A percentile compares a stretch with the other conserved stretches of the same genome.
These are phyloP conservation scores for Paramecium sonneborni DNA, from an alignment of 73 alveolate species.

Conservation along the genomic window DNA sequence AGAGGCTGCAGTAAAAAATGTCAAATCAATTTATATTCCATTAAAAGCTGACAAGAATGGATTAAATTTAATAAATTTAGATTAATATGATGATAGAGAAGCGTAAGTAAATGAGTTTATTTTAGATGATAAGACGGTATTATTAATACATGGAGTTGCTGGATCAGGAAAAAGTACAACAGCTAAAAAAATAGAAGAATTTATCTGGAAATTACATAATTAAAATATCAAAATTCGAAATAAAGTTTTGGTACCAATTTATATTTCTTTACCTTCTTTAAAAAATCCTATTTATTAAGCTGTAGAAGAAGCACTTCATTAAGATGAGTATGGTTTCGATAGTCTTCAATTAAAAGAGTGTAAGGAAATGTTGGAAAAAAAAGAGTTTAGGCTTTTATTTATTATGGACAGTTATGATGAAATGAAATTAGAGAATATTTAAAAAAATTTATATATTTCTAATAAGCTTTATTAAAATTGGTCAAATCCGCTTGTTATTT, in stretches of 20 bases:
- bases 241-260: neutral
- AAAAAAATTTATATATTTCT: neutral
- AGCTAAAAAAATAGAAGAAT: neutral
- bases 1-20: neutral
- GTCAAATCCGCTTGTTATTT: neutral
- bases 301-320: neutral
- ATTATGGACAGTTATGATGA: slow-evolving; percentile 7
- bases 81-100: neutral
- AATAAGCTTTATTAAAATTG: neutral
- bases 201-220: neutral
- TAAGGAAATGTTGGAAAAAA: neutral
- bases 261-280: neutral
- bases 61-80: neutral
- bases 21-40: neutral
- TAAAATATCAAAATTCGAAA: neutral
- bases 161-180: slow-evolving; percentile 45
- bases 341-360: neutral
- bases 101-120: neutral
- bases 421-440: neutral
- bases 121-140: neutral
- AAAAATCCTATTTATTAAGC: neutral
- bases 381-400: neutral
- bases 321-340: neutral
- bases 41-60: neutral
- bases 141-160: neutral